Evolutionary conservation across 805 yeast genomes (phyloP).

Genomic region (Tetrapisispora namnaoensis): DNA sequence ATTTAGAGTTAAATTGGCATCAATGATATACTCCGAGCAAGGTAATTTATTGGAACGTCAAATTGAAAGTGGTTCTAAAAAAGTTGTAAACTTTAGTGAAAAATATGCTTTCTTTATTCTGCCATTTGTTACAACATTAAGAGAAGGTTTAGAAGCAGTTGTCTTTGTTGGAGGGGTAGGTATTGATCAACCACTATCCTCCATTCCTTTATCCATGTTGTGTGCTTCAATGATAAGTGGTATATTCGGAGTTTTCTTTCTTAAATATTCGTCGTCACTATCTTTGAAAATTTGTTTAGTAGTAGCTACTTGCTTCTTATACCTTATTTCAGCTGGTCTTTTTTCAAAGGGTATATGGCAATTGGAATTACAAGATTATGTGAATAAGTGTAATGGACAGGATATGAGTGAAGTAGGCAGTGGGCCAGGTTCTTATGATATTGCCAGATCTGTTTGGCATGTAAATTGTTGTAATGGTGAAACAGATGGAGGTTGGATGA

Average conservation of each 20-base stretch:
- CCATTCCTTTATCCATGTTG: conserved; percentile 55
- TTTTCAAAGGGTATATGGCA: conserved; percentile 87
- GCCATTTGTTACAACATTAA: conserved; percentile 75
- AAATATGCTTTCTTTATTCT: conserved; percentile 63
- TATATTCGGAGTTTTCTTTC: conserved; percentile 55
- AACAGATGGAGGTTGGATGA: conserved; percentile 89
- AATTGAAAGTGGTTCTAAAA: conserved; percentile 16
- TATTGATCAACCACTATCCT: conserved; percentile 54
- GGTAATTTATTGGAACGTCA: conserved; percentile 10
- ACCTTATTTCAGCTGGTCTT: conserved; percentile 78
- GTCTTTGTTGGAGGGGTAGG: conserved; percentile 88
- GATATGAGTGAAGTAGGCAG: conserved; percentile 84
- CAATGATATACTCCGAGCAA: conserved; percentile 29
- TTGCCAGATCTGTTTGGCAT: conserved; percentile 76
- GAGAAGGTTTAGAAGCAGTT: conserved; percentile 89
- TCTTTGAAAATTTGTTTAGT: conserved; percentile 68
- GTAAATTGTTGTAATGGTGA: conserved; percentile 91
- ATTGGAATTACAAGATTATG: conserved; percentile 68
- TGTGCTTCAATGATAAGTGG: conserved; percentile 52
- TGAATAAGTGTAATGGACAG: conserved; percentile 63
- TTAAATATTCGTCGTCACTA: conserved; percentile 68
- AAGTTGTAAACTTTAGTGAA: conserved; percentile 34
- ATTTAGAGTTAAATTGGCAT: conserved; percentile 58
- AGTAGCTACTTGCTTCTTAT: conserved; percentile 67
- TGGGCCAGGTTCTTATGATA: conserved; percentile 90